Evolutionary conservation across 108 stramenopile species (phyloP), one percentile per base, ranked within the genome.

Genomic region (Fragilaria radians): DNA sequence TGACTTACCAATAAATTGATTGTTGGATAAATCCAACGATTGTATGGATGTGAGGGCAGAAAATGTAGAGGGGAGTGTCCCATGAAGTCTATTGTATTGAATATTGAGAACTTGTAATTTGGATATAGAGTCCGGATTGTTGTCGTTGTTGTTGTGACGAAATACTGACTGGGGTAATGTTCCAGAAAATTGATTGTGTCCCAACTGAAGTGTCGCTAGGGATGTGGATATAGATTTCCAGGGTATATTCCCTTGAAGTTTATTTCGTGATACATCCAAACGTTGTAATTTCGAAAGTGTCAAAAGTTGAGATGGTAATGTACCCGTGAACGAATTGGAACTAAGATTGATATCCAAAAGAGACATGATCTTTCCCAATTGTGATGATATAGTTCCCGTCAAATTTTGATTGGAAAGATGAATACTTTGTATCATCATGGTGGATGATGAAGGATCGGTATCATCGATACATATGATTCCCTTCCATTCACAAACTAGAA

Each of bases 391-490:
- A 0, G 71, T 68, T 3, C 78, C 77, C 31, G 46, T 28, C n/a
- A 82, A 45, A n/a, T n/a, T n/a, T n/a, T n/a, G n/a, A n/a, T n/a
- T n/a, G n/a, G n/a, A n/a, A 18, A 82, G 46, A 29, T 58, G 46
- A 1, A 63, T 59, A n/a, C n/a, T n/a, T n/a, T n/a, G n/a, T 51
- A 64, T 66, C 28, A 64, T 73, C 45, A 82, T 56, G n/a, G 28
- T 49, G 24, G 79, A 71, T 31, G 52, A 32, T 26, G 66, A 36
- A 34, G 79, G 65, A 29, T 58, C 51, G 1, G 66, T 59, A 24
- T 70, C 61, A 9, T 61, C 75, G 61, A 79, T 68, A 54, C 81
- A 82, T 4, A 63, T 59, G 32, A 82, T 42, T 1, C 81, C 81
- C 26, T 63, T 52, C 74, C 78, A 67, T 1, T 69, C 46, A 34